Percentiles rank a stretch among this genome's conserved stretches.
Conservation (phyloP, 1,139 yeast species). For the Yamadazyma trypodendri region DNA sequence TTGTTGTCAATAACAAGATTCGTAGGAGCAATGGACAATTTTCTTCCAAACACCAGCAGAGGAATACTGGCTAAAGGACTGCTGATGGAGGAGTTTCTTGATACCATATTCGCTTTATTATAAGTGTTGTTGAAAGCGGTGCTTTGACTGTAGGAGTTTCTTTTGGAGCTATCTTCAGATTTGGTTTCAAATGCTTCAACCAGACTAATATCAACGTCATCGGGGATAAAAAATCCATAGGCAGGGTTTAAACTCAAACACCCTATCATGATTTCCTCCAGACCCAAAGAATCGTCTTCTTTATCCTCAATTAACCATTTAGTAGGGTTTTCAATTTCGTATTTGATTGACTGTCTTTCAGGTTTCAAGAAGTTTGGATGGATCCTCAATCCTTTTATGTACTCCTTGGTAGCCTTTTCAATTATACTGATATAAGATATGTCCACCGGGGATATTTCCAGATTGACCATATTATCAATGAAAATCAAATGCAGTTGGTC, state of each 20-base stretch:
- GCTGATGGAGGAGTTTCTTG: constrained; percentile 29
- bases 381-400: constrained; percentile 29
- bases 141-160: constrained; percentile 1
- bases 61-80: constrained; percentile 19
- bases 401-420: constrained; percentile 10
- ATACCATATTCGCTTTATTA: constrained; percentile 7
- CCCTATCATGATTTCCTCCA: constrained; percentile 34
- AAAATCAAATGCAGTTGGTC: constrained; percentile 9
- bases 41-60: constrained; percentile 21
- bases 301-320: constrained; percentile 29
- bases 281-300: constrained; percentile 20
- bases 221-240: constrained; percentile 13
- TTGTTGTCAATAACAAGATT: constrained; percentile 22
- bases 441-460: constrained; percentile 12
- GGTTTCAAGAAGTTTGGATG: constrained; percentile 49
- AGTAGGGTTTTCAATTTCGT: constrained; percentile 43
- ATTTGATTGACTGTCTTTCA: constrained; percentile 25
- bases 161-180: constrained; percentile 1
- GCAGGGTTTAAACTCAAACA: constrained; percentile 28
- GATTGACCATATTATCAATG: constrained; percentile 6
- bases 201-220: constrained; percentile 5
- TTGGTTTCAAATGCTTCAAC: constrained; percentile 2
- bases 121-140: background rate
- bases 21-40: constrained; percentile 30
- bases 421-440: constrained; percentile 5